Percentiles rank a stretch among this genome's conserved stretches.
Conservation (phyloP, 495 filamentous ascomycete species). For the Terfezia claveryi region DNA sequence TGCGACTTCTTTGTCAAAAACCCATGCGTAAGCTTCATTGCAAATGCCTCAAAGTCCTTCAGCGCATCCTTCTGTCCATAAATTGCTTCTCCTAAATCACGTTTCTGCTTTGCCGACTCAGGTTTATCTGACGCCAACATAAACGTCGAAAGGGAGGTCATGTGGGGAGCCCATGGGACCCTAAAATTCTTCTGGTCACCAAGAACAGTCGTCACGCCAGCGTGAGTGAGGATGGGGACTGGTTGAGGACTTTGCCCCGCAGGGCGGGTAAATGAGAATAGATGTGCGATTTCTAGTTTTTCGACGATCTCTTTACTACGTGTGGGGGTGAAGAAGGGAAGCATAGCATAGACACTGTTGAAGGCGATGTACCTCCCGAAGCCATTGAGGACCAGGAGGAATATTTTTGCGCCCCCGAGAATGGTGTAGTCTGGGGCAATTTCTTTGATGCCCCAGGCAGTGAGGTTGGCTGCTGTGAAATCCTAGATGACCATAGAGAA, state of each 20-base stretch:
- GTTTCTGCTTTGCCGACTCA: slow-evolving; percentile 26
- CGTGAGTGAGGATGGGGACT: slow-evolving; percentile 28
- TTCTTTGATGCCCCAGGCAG: slow-evolving; percentile 52
- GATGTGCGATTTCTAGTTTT: slow-evolving; percentile 24
- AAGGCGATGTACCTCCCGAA: slow-evolving; percentile 37
- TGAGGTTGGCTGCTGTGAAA: slow-evolving; percentile 53
- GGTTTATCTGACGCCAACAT: slow-evolving; percentile 33
- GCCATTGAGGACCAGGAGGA: slow-evolving; percentile 37
- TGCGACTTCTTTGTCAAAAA: slow-evolving; percentile 29
- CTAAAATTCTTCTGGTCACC: slow-evolving; percentile 30
- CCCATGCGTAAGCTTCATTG: slow-evolving; percentile 29
- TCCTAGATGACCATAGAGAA: slow-evolving; percentile 16
- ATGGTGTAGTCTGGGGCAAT: slow-evolving; percentile 27
- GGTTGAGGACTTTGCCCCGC: slow-evolving; percentile 13
- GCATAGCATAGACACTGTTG: slow-evolving; percentile 20
- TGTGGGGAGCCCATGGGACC: slow-evolving; percentile 33
- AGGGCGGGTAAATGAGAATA: slow-evolving; percentile 32
- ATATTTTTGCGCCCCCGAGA: slow-evolving; percentile 37
- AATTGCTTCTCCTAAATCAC: slow-evolving; percentile 27
- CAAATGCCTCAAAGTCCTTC: slow-evolving; percentile 29
- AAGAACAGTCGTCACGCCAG: slow-evolving; percentile 28
- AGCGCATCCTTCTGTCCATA: slow-evolving; percentile 29
- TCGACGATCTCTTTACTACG: slow-evolving; percentile 32
- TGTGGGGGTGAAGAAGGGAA: slow-evolving; percentile 33
- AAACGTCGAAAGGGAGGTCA: slow-evolving; percentile 32